These are phyloP conservation scores for Cyclaneusma minus DNA, from an alignment of 2,329 filamentous ascomycete genomes.

Conservation along the genomic window DNA sequence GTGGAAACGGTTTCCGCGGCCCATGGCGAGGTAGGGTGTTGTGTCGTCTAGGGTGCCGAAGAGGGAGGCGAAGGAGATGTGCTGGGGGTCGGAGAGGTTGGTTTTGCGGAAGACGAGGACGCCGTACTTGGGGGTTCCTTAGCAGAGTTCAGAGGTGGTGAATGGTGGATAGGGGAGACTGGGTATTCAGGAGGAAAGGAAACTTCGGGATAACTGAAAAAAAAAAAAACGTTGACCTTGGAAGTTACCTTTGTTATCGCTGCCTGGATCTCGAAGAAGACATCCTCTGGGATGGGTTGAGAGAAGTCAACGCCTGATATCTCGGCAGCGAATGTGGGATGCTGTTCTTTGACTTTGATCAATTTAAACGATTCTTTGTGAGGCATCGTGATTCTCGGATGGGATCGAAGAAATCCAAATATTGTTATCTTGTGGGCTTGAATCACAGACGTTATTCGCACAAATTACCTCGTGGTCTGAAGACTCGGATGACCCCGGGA, in stretches of 20 bases:
- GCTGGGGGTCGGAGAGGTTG: constrained; percentile 30
- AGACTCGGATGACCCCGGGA: no score
- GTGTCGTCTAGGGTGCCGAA: constrained; percentile 42
- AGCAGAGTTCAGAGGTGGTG: constrained; percentile 18
- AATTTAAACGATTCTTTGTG: constrained; percentile 15
- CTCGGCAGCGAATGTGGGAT: constrained; percentile 23
- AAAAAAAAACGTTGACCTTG: no score
- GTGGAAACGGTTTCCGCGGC: constrained; percentile 29
- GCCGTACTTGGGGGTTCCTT: constrained; percentile 33
- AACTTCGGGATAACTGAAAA: background rate
- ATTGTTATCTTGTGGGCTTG: constrained; percentile 23
- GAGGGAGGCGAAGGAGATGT: constrained; percentile 31
- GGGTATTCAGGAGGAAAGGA: no score
- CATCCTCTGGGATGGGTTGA: constrained; percentile 16
- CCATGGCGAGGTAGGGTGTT: constrained; percentile 28
- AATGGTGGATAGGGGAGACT: background rate
- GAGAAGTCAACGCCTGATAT: constrained; percentile 22
- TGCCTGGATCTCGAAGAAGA: constrained; percentile 20
- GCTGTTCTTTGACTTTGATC: constrained; percentile 19
- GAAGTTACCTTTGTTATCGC: constrained; percentile 20
- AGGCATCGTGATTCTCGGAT: constrained; percentile 29
- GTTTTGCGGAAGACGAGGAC: constrained; percentile 35
- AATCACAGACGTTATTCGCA: background rate
- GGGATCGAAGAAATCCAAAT: constrained; percentile 37
- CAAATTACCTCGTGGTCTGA: no score